Percentiles rank a stretch among this genome's conserved stretches.
Conservation (phyloP, 2,329 filamentous ascomycete species). For the Xylaria multiplex region DNA sequence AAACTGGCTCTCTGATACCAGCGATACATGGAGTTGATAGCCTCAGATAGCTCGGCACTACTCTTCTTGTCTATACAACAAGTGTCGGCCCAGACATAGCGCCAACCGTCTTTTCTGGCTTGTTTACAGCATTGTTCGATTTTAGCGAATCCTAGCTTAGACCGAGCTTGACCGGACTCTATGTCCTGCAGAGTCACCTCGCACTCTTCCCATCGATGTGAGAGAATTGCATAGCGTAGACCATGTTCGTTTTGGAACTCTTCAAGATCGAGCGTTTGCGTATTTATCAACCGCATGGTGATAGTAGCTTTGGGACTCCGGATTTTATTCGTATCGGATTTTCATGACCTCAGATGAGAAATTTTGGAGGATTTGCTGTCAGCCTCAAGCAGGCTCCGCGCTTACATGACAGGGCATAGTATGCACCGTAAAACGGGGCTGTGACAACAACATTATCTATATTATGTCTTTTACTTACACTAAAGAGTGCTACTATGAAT, state of each 20-base stretch:
- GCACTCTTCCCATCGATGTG: constrained; percentile 18
- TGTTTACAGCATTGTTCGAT: not conserved
- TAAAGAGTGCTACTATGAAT: not conserved
- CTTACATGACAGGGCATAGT: not conserved
- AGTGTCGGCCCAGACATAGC: constrained; percentile 26
- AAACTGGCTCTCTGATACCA: constrained; percentile 7
- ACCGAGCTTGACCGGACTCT: not conserved
- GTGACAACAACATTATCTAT: not conserved
- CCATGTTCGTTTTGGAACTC: constrained; percentile 8
- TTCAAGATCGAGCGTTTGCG: not conserved
- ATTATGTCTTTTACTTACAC: not conserved
- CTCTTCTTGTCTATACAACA: constrained; percentile 26
- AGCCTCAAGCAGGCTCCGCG: too few relatives aligned
- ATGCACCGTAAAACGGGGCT: not conserved
- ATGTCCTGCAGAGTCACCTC: constrained; percentile 17
- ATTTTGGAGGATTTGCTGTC: not conserved
- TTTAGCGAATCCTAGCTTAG: not conserved
- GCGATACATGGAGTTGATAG: constrained; percentile 17
- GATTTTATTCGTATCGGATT: not conserved
- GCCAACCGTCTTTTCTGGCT: not conserved
- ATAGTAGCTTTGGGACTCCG: not conserved
- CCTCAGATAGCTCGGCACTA: constrained; percentile 18
- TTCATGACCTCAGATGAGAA: not conserved
- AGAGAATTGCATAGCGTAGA: constrained; percentile 15
- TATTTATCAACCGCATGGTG: constrained; percentile 1